These are phyloP conservation scores for Bipolaris zeicola DNA, from an alignment of 2,329 filamentous ascomycete genomes.

Conservation along the genomic window DNA sequence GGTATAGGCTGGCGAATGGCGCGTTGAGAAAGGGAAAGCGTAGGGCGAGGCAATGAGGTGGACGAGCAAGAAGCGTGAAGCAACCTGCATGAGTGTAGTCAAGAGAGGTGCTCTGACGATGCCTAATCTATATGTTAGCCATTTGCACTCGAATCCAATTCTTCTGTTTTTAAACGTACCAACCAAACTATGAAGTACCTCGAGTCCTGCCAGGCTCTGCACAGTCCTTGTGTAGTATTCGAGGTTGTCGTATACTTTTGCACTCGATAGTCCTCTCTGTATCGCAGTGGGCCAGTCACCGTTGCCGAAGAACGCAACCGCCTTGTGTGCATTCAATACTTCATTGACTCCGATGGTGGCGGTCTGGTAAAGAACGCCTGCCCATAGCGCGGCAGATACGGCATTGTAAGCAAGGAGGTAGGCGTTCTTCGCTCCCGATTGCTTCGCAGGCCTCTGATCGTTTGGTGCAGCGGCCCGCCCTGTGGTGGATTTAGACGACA, in stretches of 20 bases:
- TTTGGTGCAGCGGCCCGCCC: slow-evolving; percentile 4
- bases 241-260: slow-evolving; percentile 64
- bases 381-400: slow-evolving; percentile 77
- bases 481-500: slow-evolving; percentile 9
- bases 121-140: slow-evolving; percentile 56
- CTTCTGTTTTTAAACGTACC: slow-evolving; percentile 58
- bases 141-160: not conserved
- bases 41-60: slow-evolving; percentile 75
- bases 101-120: slow-evolving; percentile 83
- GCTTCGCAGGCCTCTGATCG: slow-evolving; percentile 8
- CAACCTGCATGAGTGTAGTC: slow-evolving; percentile 90
- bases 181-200: slow-evolving; percentile 79
- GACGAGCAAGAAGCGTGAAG: slow-evolving; percentile 83
- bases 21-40: slow-evolving; percentile 68
- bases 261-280: slow-evolving; percentile 30
- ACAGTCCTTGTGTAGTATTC: slow-evolving; percentile 76
- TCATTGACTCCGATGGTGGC: slow-evolving; percentile 56
- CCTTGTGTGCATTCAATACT: slow-evolving; percentile 20
- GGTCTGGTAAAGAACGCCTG: slow-evolving; percentile 73
- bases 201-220: slow-evolving; percentile 81
- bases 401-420: slow-evolving; percentile 90
- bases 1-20: slow-evolving; percentile 66
- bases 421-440: slow-evolving; percentile 26
- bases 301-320: slow-evolving; percentile 17
- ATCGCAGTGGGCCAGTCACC: slow-evolving; percentile 11